phyloP scores from a whole-genome alignment of 2,329 filamentous ascomycete genomes.

The Diplocarpon rosae region DNA sequence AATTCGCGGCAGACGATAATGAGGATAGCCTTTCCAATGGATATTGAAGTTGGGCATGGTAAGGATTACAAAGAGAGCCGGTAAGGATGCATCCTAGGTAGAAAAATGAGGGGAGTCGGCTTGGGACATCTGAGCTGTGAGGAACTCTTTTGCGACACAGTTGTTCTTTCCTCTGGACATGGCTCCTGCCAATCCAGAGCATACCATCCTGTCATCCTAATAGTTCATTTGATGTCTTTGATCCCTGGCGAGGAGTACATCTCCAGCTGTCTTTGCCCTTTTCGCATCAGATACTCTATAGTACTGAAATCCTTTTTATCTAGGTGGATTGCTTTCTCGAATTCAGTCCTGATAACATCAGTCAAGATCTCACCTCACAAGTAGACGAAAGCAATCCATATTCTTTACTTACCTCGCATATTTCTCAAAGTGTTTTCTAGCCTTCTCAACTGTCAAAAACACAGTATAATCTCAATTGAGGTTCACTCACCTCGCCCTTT shows the following conservation, averaged over 20 bases:
- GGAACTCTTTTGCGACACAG: not conserved
- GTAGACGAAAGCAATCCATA: not conserved
- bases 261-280: constrained; percentile 55
- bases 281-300: constrained; percentile 58
- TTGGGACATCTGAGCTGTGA: not conserved
- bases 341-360: constrained; percentile 51
- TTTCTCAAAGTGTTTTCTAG: constrained; percentile 48
- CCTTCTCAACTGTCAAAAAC: constrained; percentile 30
- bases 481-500: constrained; percentile 58
- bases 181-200: not conserved
- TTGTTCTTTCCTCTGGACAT: constrained; percentile 11
- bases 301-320: constrained; percentile 60
- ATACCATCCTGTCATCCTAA: not conserved
- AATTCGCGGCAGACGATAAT: constrained; percentile 20
- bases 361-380: not conserved
- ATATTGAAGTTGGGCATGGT: constrained; percentile 20
- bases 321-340: constrained; percentile 49
- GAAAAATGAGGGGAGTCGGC: constrained; percentile 1
- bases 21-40: constrained; percentile 25
- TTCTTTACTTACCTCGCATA: constrained; percentile 46
- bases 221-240: constrained; percentile 40
- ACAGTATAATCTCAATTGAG: not conserved
- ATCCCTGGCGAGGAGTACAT: constrained; percentile 55
- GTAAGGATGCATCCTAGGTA: constrained; percentile 23
- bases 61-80: constrained; percentile 9